Percentiles rank a stretch among this genome's conserved stretches.
Evolutionary conservation across 371 early-diverging fungal genomes (phyloP).

Genomic region (Furculomyces boomerangus): DNA sequence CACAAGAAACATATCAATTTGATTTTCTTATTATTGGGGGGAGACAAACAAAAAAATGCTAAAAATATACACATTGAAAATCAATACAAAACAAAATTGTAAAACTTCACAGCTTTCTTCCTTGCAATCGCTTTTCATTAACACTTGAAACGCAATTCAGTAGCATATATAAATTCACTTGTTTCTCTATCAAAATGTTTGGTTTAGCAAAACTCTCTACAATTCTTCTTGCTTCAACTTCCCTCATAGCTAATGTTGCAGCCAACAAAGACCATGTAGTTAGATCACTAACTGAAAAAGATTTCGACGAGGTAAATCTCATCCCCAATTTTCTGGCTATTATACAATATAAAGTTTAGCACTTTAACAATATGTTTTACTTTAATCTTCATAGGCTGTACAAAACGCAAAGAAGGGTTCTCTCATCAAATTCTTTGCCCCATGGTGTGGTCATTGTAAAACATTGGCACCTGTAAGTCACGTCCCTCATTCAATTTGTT

Average conservation of each 20-base stretch:
- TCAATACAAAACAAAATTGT: not conserved
- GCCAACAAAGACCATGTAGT: not conserved
- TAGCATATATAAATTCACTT: not conserved
- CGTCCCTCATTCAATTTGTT: not conserved
- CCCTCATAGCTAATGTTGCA: not conserved
- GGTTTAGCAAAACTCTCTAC: not conserved
- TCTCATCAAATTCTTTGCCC: constrained; percentile 77
- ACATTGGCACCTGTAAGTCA: constrained; percentile 11
- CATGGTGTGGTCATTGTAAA: constrained; percentile 91
- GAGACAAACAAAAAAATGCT: not conserved
- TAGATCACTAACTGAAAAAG: not conserved
- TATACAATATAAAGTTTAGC: too few relatives aligned
- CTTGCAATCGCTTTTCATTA: not conserved
- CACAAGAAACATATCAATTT: too few relatives aligned
- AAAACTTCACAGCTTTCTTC: not conserved
- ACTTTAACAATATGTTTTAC: too few relatives aligned
- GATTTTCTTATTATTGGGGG: not conserved
- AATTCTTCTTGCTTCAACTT: not conserved
- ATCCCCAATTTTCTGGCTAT: not conserved
- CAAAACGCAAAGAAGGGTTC: constrained; percentile 14
- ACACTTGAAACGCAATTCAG: not conserved
- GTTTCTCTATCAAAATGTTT: not conserved
- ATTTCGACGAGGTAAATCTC: not conserved
- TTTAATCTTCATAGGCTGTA: not conserved
- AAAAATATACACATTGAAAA: not conserved